These are phyloP conservation scores for Backusella morwellensis DNA, from an alignment of 192 early-diverging fungal species.

Conservation along the genomic window DNA sequence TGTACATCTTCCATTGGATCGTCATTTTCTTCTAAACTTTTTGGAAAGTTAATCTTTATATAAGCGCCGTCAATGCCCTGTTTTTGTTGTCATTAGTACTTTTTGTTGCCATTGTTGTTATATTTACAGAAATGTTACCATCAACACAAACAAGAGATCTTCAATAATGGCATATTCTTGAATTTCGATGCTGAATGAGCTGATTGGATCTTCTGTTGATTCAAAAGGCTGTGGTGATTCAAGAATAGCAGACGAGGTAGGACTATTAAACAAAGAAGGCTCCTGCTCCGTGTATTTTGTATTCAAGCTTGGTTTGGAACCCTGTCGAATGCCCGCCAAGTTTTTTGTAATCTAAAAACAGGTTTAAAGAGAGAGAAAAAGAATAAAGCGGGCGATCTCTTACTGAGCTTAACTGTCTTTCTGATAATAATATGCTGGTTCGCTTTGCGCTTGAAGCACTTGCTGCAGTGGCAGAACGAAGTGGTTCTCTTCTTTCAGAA, in stretches of 20 bases:
- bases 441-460: background rate
- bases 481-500: background rate
- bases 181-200: constrained; percentile 43
- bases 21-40: constrained; percentile 43
- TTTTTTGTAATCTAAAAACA: constrained; percentile 24
- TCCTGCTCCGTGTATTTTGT: background rate
- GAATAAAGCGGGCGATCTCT: background rate
- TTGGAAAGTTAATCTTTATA: constrained; percentile 44
- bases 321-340: constrained; percentile 15
- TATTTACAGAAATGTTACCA: constrained; percentile 45
- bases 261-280: background rate
- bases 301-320: constrained; percentile 7
- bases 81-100: background rate
- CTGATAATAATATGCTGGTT: constrained; percentile 17
- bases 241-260: background rate
- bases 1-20: constrained; percentile 35
- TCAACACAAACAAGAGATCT: constrained; percentile 84
- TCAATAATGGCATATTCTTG: constrained; percentile 88
- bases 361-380: background rate
- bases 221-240: background rate
- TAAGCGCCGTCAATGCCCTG: constrained; percentile 81
- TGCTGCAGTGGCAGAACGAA: background rate
- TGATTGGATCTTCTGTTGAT: constrained; percentile 19
- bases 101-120: background rate
- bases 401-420: constrained; percentile 28